Evolutionary conservation across 805 yeast species (phyloP).

Genomic region (Maudiozyma turicensis): DNA sequence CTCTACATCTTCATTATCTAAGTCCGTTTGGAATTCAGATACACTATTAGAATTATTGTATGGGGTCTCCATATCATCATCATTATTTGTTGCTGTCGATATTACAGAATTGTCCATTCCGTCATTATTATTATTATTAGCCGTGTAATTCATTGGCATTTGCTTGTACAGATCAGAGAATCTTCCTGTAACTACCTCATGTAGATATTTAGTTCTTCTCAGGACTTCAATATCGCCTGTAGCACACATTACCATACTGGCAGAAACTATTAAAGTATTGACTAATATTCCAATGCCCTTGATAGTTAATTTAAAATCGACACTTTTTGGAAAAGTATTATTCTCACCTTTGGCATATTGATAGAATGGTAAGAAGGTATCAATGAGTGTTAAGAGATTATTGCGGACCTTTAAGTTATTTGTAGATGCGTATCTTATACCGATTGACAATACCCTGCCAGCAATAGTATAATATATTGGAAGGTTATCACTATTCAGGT

Average conservation of each 20-base stretch:
- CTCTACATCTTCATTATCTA: slow-evolving; percentile 4
- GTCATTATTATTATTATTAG: neutral
- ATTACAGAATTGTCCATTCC: neutral
- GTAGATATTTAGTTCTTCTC: slow-evolving; percentile 60
- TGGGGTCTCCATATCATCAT: neutral
- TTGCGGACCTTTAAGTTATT: slow-evolving; percentile 44
- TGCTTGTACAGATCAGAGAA: slow-evolving; percentile 18
- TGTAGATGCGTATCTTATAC: slow-evolving; percentile 67
- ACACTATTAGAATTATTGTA: neutral
- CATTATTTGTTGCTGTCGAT: neutral
- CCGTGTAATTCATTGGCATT: neutral
- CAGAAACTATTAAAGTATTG: slow-evolving; percentile 51
- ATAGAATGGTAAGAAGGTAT: slow-evolving; percentile 24
- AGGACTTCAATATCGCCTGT: slow-evolving; percentile 78
- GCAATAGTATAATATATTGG: slow-evolving; percentile 56
- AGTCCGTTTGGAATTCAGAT: neutral
- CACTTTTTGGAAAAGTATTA: slow-evolving; percentile 8
- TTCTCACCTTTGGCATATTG: slow-evolving; percentile 29
- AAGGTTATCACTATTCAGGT: slow-evolving; percentile 50
- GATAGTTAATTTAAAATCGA: slow-evolving; percentile 49
- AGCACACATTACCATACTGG: slow-evolving; percentile 77
- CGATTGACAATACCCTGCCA: slow-evolving; percentile 68
- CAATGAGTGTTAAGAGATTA: slow-evolving; percentile 27
- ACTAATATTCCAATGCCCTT: slow-evolving; percentile 45
- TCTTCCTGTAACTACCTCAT: slow-evolving; percentile 41